Conservation (phyloP, 768 basidiomycete species). For the Candolleomyces eurysporus region DNA sequence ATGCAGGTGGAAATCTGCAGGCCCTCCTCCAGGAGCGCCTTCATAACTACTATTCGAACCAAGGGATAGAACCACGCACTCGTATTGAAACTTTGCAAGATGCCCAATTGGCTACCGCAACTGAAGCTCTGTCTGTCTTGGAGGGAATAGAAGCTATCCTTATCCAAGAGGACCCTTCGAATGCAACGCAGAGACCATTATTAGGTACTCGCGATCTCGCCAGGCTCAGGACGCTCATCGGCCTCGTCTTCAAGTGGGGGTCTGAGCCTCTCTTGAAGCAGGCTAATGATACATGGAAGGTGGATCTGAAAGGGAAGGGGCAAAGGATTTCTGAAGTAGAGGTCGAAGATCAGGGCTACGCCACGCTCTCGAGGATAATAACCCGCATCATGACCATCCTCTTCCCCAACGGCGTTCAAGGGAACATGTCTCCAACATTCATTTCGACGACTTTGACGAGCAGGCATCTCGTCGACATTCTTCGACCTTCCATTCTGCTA, state of each 20-base stretch:
- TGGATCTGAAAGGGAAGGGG: slow-evolving; percentile 30
- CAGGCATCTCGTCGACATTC: slow-evolving; percentile 53
- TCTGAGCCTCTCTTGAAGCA: slow-evolving; percentile 50
- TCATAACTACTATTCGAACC: slow-evolving; percentile 34
- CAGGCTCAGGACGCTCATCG: slow-evolving; percentile 59
- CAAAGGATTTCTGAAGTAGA: slow-evolving; percentile 42
- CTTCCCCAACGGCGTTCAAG: slow-evolving; percentile 51
- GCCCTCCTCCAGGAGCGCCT: slow-evolving; percentile 38
- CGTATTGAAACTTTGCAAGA: slow-evolving; percentile 27
- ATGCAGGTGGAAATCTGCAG: slow-evolving; percentile 21
- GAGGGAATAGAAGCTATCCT: slow-evolving; percentile 46
- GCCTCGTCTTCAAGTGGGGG: slow-evolving; percentile 74
- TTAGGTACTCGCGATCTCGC: slow-evolving; percentile 69
- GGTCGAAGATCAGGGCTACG: slow-evolving; percentile 35
- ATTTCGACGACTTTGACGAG: slow-evolving; percentile 60
- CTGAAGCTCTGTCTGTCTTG: slow-evolving; percentile 51
- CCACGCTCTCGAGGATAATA: slow-evolving; percentile 40
- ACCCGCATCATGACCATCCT: slow-evolving; percentile 46
- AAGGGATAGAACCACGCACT: neutral
- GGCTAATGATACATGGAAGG: slow-evolving; percentile 40
- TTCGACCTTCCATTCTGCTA: slow-evolving; percentile 58
- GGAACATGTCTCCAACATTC: slow-evolving; percentile 51
- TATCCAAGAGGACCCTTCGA: slow-evolving; percentile 17
- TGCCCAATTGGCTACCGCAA: slow-evolving; percentile 52
- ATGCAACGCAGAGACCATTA: slow-evolving; percentile 7